Percentiles rank a stretch among this genome's conserved stretches.
phyloP scores from a whole-genome alignment of 2,329 filamentous ascomycete genomes.

The Monosporascus sp. region DNA sequence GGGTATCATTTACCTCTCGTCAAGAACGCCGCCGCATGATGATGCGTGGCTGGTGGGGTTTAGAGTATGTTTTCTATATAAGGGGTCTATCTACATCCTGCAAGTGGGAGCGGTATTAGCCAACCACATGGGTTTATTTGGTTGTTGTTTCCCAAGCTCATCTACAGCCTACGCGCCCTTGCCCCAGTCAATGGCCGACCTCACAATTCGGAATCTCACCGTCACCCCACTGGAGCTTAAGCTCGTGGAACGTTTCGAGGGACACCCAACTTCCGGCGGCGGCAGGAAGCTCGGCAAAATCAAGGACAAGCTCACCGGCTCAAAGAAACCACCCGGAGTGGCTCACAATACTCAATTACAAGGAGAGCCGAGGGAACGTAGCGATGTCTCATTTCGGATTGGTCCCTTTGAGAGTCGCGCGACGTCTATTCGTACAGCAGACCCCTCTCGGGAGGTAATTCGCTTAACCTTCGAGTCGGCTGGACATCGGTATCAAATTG shows the following conservation, averaged over 20 bases:
- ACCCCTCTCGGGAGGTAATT: constrained; percentile 60
- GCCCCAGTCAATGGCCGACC: constrained; percentile 36
- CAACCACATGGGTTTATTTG: too few relatives aligned
- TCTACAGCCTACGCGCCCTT: constrained; percentile 1
- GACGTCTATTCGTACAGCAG: constrained; percentile 58
- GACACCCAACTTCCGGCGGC: constrained; percentile 36
- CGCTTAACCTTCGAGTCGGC: constrained; percentile 69
- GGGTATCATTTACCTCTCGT: too few relatives aligned
- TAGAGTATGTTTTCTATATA: too few relatives aligned
- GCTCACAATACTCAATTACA: constrained; percentile 37
- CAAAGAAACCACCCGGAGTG: constrained; percentile 38
- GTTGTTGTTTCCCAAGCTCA: constrained; percentile 7
- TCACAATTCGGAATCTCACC: constrained; percentile 82
- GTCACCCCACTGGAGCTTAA: constrained; percentile 67
- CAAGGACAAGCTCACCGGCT: constrained; percentile 36
- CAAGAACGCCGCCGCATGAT: too few relatives aligned
- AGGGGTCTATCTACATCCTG: too few relatives aligned
- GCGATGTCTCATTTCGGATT: constrained; percentile 60
- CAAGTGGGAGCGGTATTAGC: too few relatives aligned
- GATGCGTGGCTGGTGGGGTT: too few relatives aligned
- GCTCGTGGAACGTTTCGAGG: constrained; percentile 67
- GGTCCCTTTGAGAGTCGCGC: constrained; percentile 62
- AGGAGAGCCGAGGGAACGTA: constrained; percentile 54
- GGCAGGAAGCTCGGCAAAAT: constrained; percentile 42
- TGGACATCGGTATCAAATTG: constrained; percentile 64